Evolutionary conservation across 345 rosid genomes (phyloP).

Genomic region (Heritiera fomes): DNA sequence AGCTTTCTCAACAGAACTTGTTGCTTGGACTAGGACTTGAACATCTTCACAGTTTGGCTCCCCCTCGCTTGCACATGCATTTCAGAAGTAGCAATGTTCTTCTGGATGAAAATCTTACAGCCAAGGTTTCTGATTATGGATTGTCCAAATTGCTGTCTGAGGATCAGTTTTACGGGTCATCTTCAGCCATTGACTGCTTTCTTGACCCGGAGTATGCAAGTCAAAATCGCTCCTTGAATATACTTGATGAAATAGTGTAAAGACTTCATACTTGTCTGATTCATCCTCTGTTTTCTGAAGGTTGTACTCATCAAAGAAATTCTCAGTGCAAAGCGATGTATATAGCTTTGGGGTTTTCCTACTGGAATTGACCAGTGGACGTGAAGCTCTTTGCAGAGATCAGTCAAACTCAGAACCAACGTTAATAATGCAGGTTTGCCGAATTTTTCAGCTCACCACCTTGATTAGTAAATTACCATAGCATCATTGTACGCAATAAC

Average conservation of each 20-base stretch:
- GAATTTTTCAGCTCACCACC: neutral
- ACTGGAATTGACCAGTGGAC: conserved; percentile 44
- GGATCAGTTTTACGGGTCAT: conserved; percentile 31
- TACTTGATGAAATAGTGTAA: neutral
- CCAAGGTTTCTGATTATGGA: conserved; percentile 52
- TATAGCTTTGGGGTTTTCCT: conserved; percentile 52
- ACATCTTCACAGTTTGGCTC: conserved; percentile 47
- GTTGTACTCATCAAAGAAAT: conserved; percentile 26
- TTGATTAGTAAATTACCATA: neutral
- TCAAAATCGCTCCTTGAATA: neutral
- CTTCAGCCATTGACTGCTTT: conserved; percentile 45
- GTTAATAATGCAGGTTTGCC: conserved; percentile 34
- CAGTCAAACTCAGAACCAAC: conserved; percentile 18
- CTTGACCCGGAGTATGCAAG: conserved; percentile 49
- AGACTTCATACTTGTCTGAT: neutral
- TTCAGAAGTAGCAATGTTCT: conserved; percentile 52
- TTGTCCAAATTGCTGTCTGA: conserved; percentile 30
- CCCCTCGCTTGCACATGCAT: conserved; percentile 49
- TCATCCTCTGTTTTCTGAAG: conserved; percentile 24
- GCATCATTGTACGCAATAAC: neutral
- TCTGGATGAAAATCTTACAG: conserved; percentile 35
- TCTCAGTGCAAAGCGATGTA: conserved; percentile 36
- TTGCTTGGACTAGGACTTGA: conserved; percentile 40
- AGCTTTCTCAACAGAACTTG: conserved; percentile 5
- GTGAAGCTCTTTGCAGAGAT: conserved; percentile 28